Base-by-base conservation (phyloP, 2,329 filamentous ascomycete species). In the Cordyceps cateniannulata region DNA sequence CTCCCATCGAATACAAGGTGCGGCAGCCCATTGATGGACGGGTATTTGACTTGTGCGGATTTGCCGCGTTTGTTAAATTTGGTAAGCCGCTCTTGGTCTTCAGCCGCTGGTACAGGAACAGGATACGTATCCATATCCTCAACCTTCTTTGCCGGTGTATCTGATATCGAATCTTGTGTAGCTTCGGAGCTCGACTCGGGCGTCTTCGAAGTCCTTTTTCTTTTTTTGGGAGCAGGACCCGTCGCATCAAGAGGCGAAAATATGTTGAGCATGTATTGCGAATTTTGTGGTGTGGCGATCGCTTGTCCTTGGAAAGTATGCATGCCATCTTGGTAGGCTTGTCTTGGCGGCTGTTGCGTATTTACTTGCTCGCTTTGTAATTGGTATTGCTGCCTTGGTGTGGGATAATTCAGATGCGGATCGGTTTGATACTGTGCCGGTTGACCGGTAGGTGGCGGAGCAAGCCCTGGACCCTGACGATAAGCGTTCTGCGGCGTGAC, bases 41-140 rank as follows among this genome's bases (percentile, higher is more conserved):
- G 75, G 12, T 75, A 72, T 25, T 71, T 75, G 6, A 68, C 68
- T 62, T 77, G 75, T 5, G 70, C 71, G 29, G 70, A 68, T 56
- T 75, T 74, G 25, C 64, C 68, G 24, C 75, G 72, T 61, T 76
- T 77, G 10, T 65, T 67, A 45, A 76, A 77, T 29, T 76, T 71
- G 5, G 68, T 64, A n/a, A 78, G 66, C n/a, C 71, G 59, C 40
- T 70, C 68, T 8, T 67, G 67, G 57, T 76, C 75, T 49, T 75
- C 73, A 2, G 68, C 62, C 2, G 70, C 68, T 1, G 72, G 70
- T 10, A 66, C 63, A 3, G 74, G 74, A 2, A 69, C 66, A 40
- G 65, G 48, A 12, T 76, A 61, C 7, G 65, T 55, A 55, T 74
- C 74, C 29, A 72, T 61, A 42, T 77, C 76, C 5, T 76, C 74